Conservation (phyloP, 768 basidiomycete genomes). For the Scleroderma citrinum region DNA sequence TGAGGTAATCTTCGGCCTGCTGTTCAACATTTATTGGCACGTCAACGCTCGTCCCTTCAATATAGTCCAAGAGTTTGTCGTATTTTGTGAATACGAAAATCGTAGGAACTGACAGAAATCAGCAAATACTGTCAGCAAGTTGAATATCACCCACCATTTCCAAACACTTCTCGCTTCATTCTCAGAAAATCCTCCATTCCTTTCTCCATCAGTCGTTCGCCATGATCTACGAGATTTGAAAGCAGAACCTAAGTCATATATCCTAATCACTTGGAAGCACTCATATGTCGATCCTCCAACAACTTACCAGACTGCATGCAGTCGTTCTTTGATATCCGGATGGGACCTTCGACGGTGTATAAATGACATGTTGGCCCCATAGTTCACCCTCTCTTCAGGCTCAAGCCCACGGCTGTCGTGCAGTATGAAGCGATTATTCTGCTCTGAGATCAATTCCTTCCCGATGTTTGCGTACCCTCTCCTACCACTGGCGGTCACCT, state of each 20-base stretch:
- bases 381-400: slow-evolving; percentile 1
- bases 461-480: slow-evolving; percentile 10
- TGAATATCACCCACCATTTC: not conserved
- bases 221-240: not conserved
- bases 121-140: not conserved
- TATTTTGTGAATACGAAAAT: not conserved
- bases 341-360: not conserved
- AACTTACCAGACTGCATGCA: slow-evolving; percentile 13
- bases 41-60: slow-evolving; percentile 1
- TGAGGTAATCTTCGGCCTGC: not conserved
- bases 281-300: not conserved
- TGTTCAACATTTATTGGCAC: not conserved
- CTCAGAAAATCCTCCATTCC: not conserved
- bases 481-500: no score
- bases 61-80: not conserved
- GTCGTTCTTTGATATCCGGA: not conserved
- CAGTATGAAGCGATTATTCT: slow-evolving; percentile 7
- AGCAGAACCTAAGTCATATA: not conserved
- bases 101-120: not conserved
- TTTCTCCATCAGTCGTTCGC: not conserved
- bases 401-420: slow-evolving; percentile 15
- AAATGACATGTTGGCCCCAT: slow-evolving; percentile 4
- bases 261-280: not conserved
- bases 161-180: not conserved
- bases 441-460: slow-evolving; percentile 3